These are phyloP conservation scores for Claviceps capensis DNA, from an alignment of 2,329 filamentous ascomycete genomes.

Conservation along the genomic window DNA sequence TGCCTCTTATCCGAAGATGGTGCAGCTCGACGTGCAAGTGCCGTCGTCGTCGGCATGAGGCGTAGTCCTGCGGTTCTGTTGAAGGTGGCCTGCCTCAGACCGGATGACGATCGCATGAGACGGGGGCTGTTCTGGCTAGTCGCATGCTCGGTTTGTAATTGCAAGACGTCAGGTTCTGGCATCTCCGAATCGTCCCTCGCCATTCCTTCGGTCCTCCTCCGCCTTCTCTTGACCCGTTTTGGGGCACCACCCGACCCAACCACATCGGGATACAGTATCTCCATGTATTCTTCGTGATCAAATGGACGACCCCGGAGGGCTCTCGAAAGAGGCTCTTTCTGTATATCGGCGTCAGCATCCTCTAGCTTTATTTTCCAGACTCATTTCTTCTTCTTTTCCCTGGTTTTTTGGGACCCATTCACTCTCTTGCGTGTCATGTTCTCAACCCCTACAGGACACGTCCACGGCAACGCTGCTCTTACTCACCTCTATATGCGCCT, in stretches of 20 bases:
- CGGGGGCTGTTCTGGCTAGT: slow-evolving; percentile 13
- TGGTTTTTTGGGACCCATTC: neutral
- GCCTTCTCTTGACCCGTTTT: slow-evolving; percentile 43
- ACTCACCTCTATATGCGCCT: slow-evolving; percentile 41
- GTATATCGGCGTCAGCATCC: neutral
- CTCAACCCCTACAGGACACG: neutral
- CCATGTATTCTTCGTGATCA: slow-evolving; percentile 47
- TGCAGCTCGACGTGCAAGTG: slow-evolving; percentile 26
- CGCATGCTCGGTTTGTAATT: slow-evolving; percentile 25
- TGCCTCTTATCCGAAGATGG: slow-evolving; percentile 22
- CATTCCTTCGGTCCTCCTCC: slow-evolving; percentile 33
- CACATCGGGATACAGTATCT: slow-evolving; percentile 46
- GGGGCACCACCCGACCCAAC: slow-evolving; percentile 45
- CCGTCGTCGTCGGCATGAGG: slow-evolving; percentile 17
- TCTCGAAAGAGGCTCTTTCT: slow-evolving; percentile 45
- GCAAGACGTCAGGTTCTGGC: slow-evolving; percentile 33
- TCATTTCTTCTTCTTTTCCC: neutral
- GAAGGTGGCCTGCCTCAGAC: slow-evolving; percentile 16
- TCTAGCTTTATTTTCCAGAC: neutral
- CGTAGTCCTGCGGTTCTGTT: slow-evolving; percentile 11
- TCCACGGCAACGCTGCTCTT: neutral
- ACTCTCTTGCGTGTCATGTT: neutral
- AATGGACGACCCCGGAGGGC: slow-evolving; percentile 43
- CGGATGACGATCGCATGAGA: slow-evolving; percentile 14
- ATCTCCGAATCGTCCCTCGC: slow-evolving; percentile 33